Conservation (phyloP, 192 early-diverging fungal species). For the Funneliformis mosseae region DNA sequence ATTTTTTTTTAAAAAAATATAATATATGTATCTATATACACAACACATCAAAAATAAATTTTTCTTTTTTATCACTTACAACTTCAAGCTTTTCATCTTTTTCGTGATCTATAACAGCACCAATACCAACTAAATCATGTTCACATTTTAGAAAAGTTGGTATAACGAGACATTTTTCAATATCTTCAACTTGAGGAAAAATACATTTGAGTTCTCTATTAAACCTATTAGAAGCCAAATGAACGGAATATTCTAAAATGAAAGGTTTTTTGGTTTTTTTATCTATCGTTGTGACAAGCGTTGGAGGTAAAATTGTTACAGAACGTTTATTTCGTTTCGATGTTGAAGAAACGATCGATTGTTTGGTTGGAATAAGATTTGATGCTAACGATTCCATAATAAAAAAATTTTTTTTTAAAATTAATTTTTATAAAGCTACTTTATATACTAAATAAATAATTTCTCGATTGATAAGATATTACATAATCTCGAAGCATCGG, state of each 20-base stretch:
- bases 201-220: slow-evolving; percentile 69
- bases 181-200: slow-evolving; percentile 60
- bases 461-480: too few species aligned
- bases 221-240: slow-evolving; percentile 54
- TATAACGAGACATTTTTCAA: slow-evolving; percentile 67
- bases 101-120: slow-evolving; percentile 70
- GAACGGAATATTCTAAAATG: slow-evolving; percentile 52
- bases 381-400: background rate
- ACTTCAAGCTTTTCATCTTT: slow-evolving; percentile 78
- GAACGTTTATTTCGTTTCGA: slow-evolving; percentile 10
- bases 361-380: background rate
- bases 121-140: slow-evolving; percentile 78
- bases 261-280: background rate
- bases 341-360: background rate
- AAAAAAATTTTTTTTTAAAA: too few species aligned
- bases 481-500: too few species aligned
- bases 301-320: background rate
- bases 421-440: too few species aligned
- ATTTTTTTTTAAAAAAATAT: too few species aligned
- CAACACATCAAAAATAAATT: too few species aligned
- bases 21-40: too few species aligned
- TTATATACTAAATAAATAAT: too few species aligned
- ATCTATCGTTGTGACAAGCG: background rate
- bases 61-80: slow-evolving; percentile 55
- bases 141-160: slow-evolving; percentile 79